Evolutionary conservation across 345 rosid genomes (phyloP).

Genomic region (Luvunga scandens): DNA sequence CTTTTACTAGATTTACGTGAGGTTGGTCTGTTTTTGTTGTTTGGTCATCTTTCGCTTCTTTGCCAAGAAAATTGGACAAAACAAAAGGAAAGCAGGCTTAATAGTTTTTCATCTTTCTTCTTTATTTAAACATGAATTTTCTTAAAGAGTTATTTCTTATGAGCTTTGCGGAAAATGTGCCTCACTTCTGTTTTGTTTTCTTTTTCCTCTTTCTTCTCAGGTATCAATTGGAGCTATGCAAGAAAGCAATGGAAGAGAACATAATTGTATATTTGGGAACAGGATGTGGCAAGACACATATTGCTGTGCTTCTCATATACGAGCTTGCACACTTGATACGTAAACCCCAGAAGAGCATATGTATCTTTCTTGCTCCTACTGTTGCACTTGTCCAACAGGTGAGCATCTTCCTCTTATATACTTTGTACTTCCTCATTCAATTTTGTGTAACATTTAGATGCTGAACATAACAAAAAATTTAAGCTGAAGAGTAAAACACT

Average conservation of each 20-base stretch:
- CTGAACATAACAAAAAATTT: not conserved
- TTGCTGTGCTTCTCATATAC: constrained; percentile 80
- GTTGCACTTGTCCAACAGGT: constrained; percentile 89
- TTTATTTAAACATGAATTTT: not conserved
- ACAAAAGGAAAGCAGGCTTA: not conserved
- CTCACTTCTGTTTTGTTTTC: constrained; percentile 8
- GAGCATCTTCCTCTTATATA: constrained; percentile 17
- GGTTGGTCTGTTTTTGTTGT: not conserved
- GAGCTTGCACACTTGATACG: constrained; percentile 67
- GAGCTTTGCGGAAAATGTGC: not conserved
- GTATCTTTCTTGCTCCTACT: constrained; percentile 92
- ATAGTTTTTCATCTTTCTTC: not conserved
- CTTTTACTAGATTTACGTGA: not conserved
- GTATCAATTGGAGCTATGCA: constrained; percentile 84
- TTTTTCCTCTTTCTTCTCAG: constrained; percentile 28
- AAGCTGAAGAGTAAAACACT: not conserved
- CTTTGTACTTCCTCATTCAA: not conserved
- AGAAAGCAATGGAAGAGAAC: constrained; percentile 81
- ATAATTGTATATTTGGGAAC: constrained; percentile 80
- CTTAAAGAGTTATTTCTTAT: not conserved
- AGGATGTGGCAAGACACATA: constrained; percentile 95
- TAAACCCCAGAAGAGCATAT: constrained; percentile 57
- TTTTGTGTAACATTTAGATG: not conserved
- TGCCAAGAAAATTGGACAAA: not conserved
- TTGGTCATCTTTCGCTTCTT: not conserved